Conservation (phyloP, 2,329 filamentous ascomycete species). For the Pestalotiopsis sp. region DNA sequence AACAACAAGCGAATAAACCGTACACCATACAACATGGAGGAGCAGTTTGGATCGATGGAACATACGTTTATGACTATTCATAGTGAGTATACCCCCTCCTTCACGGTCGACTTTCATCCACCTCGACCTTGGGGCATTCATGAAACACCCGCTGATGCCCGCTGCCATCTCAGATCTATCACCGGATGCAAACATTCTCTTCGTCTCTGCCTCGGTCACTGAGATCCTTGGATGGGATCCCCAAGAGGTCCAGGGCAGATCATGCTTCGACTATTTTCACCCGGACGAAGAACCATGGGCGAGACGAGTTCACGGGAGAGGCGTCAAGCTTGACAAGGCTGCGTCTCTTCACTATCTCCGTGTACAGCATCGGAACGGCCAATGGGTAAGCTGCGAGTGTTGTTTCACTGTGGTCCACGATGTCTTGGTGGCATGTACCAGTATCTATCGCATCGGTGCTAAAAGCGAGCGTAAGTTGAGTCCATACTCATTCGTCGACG, state of each 20-base stretch:
- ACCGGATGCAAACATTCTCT: conserved; percentile 75
- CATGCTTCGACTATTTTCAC: conserved; percentile 85
- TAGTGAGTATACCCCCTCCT: conserved; percentile 53
- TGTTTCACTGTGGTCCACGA: conserved; percentile 89
- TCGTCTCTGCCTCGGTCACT: conserved; percentile 79
- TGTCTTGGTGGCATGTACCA: conserved; percentile 82
- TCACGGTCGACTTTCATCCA: neutral
- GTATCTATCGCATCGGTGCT: conserved; percentile 68
- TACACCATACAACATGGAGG: conserved; percentile 17
- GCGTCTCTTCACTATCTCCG: conserved; percentile 80
- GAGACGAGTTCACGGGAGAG: conserved; percentile 69
- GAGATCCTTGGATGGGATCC: conserved; percentile 73
- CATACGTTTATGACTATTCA: conserved; percentile 92
- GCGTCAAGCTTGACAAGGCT: conserved; percentile 78
- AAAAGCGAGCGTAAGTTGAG: conserved; percentile 70
- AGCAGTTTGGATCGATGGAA: conserved; percentile 57
- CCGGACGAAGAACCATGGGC: conserved; percentile 78
- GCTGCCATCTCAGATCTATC: conserved; percentile 59
- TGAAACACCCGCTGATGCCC: conserved; percentile 11
- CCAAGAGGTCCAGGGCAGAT: conserved; percentile 71
- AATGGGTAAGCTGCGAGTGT: conserved; percentile 81
- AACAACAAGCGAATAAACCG: neutral
- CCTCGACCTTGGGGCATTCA: neutral
- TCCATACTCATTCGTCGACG: conserved; percentile 7
- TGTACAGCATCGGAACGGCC: conserved; percentile 66